A percentile compares a stretch with the other conserved stretches of the same genome.
phyloP scores from a whole-genome alignment of 495 filamentous ascomycete genomes.

The Penicillium verhagenii region DNA sequence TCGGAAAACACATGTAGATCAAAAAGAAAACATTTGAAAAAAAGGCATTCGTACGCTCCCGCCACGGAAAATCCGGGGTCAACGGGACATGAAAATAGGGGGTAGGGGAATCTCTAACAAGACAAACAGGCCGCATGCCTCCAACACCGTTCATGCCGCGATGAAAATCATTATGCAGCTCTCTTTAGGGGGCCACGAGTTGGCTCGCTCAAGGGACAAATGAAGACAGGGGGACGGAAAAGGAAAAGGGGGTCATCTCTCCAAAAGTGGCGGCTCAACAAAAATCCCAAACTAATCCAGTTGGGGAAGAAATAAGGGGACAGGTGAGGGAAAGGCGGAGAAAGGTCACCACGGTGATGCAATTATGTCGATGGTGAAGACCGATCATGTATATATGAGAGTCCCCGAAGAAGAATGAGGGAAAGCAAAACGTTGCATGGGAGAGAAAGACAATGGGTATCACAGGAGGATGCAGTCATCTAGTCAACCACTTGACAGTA shows the following conservation, averaged over 20 bases:
- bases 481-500: constrained; percentile 57
- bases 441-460: constrained; percentile 11
- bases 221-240: constrained; percentile 18
- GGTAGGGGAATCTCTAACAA: neutral
- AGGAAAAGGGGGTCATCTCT: constrained; percentile 13
- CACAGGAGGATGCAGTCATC: constrained; percentile 1
- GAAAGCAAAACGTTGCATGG: neutral
- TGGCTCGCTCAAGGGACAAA: constrained; percentile 8
- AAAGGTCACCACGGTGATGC: constrained; percentile 20
- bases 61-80: constrained; percentile 11
- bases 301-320: constrained; percentile 16
- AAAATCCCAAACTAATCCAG: constrained; percentile 36
- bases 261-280: constrained; percentile 22
- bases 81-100: constrained; percentile 17
- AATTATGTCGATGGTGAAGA: constrained; percentile 9
- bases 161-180: constrained; percentile 22
- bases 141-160: constrained; percentile 19
- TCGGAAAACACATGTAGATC: constrained; percentile 23
- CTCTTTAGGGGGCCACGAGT: constrained; percentile 4
- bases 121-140: constrained; percentile 4
- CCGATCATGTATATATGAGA: constrained; percentile 4
- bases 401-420: neutral
- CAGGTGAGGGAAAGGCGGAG: constrained; percentile 3
- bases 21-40: too few relatives aligned
- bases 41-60: constrained; percentile 19